A percentile compares a stretch with the other conserved stretches of the same genome.
Conservation (phyloP, 176 grass and related monocot genomes). For the Melocanna baccifera region DNA sequence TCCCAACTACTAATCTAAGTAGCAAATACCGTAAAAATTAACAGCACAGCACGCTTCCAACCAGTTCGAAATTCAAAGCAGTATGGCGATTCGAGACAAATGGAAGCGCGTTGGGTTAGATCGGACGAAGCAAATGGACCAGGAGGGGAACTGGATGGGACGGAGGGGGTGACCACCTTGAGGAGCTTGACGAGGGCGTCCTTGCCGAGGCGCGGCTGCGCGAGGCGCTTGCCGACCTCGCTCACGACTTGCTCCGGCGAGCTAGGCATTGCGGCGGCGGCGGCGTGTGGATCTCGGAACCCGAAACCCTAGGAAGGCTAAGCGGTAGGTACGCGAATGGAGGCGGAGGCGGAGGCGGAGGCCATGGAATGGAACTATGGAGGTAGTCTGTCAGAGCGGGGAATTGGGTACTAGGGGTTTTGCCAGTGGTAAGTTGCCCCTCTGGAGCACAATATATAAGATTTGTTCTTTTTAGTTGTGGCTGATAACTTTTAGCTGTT, state of each 20-base stretch:
- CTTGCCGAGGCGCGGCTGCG: slow-evolving; percentile 78
- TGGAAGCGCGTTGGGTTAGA: background rate
- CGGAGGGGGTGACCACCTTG: slow-evolving; percentile 46
- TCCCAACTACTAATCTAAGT: background rate
- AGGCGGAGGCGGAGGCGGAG: background rate
- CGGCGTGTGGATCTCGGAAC: background rate
- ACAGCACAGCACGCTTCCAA: background rate
- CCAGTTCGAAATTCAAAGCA: background rate
- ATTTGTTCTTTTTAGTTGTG: too few relatives aligned
- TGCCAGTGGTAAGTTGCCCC: background rate
- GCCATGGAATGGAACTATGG: slow-evolving; percentile 27
- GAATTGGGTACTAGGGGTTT: slow-evolving; percentile 7
- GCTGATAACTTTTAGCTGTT: too few relatives aligned
- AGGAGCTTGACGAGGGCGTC: slow-evolving; percentile 82
- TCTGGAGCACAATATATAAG: background rate
- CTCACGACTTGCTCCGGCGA: slow-evolving; percentile 50
- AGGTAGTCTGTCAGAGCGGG: background rate
- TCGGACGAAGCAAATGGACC: background rate
- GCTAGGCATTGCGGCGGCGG: slow-evolving; percentile 20
- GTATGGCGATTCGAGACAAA: background rate
- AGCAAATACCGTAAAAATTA: background rate
- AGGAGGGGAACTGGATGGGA: background rate
- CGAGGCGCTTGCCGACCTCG: slow-evolving; percentile 70
- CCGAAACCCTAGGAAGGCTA: slow-evolving; percentile 42
- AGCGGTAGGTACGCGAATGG: background rate